Evolutionary conservation across 495 filamentous ascomycete species (phyloP).

Genomic region (Annulohypoxylon stygium): DNA sequence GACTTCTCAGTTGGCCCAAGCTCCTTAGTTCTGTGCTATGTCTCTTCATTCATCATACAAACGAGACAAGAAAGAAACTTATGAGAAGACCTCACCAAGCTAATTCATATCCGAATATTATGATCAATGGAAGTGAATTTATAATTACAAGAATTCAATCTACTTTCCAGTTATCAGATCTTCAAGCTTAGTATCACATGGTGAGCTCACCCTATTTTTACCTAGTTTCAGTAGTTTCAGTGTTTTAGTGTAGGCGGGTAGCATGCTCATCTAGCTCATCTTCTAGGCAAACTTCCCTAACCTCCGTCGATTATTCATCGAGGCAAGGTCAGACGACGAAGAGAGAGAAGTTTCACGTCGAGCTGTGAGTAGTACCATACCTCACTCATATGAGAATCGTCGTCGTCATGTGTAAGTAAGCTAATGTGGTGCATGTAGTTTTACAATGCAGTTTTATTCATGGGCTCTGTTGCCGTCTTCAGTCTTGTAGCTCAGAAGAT

Average conservation of each 20-base stretch:
- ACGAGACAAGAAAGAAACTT: neutral
- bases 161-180: neutral
- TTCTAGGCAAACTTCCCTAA: conserved; percentile 88
- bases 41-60: neutral
- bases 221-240: neutral
- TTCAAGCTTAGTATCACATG: conserved; percentile 25
- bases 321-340: conserved; percentile 92
- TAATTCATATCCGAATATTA: neutral
- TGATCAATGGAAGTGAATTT: neutral
- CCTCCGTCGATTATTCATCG: conserved; percentile 94
- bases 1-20: neutral
- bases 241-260: neutral
- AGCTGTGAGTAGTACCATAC: conserved; percentile 72
- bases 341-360: conserved; percentile 94
- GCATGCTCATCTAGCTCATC: neutral
- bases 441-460: conserved; percentile 96
- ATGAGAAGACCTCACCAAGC: neutral
- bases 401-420: neutral
- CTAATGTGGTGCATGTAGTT: conserved; percentile 69
- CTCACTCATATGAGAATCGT: neutral
- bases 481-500: conserved; percentile 85
- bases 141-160: neutral
- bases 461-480: conserved; percentile 93
- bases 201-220: conserved; percentile 30
- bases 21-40: neutral